A percentile compares a stretch with the other conserved stretches of the same genome.
phyloP scores from a whole-genome alignment of 1,284 basidiomycete genomes.

The Rhizopogon hawkerae region DNA sequence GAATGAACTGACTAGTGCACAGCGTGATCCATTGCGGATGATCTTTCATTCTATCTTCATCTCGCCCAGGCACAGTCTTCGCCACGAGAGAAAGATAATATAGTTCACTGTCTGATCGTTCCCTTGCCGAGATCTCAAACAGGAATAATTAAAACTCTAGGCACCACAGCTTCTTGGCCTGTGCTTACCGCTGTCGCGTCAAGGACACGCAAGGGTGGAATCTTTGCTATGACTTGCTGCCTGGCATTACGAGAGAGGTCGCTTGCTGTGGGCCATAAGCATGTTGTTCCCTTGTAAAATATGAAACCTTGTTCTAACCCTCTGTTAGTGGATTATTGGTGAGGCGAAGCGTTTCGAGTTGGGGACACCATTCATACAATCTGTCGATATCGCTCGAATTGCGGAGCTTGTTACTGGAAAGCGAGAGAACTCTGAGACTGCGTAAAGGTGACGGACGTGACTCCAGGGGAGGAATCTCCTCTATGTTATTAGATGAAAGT shows the following conservation, averaged over 20 bases:
- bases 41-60: slow-evolving; percentile 35
- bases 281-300: slow-evolving; percentile 4
- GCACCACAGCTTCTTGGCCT: background rate
- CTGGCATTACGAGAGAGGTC: slow-evolving; percentile 42
- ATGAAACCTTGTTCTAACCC: slow-evolving; percentile 30
- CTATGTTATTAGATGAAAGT: slow-evolving; percentile 58
- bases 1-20: slow-evolving; percentile 47
- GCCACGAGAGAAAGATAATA: slow-evolving; percentile 69
- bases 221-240: slow-evolving; percentile 63
- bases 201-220: slow-evolving; percentile 54
- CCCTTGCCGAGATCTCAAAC: slow-evolving; percentile 55
- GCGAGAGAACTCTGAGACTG: slow-evolving; percentile 47
- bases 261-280: slow-evolving; percentile 26
- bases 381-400: slow-evolving; percentile 67
- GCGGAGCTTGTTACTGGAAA: slow-evolving; percentile 56
- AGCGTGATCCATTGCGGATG: slow-evolving; percentile 61
- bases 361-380: slow-evolving; percentile 57
- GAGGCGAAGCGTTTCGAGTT: slow-evolving; percentile 50
- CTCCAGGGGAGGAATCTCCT: slow-evolving; percentile 37
- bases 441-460: slow-evolving; percentile 20
- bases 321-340: slow-evolving; percentile 55
- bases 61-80: slow-evolving; percentile 35
- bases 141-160: slow-evolving; percentile 16
- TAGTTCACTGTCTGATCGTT: slow-evolving; percentile 80
- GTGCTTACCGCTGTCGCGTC: slow-evolving; percentile 60